Conservation (phyloP, 1,284 basidiomycete species). For the Fomitopsis palustris region DNA sequence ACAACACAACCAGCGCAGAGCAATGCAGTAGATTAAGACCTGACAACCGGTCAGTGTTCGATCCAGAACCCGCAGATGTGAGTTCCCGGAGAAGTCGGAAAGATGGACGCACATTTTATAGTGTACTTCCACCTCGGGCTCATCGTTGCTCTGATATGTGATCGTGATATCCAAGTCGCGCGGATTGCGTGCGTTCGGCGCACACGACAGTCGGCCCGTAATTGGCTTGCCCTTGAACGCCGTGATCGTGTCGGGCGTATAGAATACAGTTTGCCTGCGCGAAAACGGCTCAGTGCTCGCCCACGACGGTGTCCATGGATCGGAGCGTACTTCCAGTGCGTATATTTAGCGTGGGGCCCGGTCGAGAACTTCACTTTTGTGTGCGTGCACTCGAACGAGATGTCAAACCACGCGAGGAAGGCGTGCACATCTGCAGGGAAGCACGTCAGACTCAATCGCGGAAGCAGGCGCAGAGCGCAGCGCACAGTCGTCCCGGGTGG, state of each 20-base stretch:
- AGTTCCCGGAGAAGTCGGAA: slow-evolving; percentile 22
- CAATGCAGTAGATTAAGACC: slow-evolving; percentile 48
- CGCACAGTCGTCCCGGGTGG: slow-evolving; percentile 91
- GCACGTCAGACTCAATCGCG: slow-evolving; percentile 6
- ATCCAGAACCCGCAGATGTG: slow-evolving; percentile 21
- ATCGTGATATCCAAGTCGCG: slow-evolving; percentile 90
- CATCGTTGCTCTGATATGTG: slow-evolving; percentile 53
- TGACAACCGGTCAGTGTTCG: slow-evolving; percentile 66
- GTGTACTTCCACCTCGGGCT: slow-evolving; percentile 41
- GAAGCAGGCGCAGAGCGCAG: slow-evolving; percentile 13
- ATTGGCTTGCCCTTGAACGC: slow-evolving; percentile 70
- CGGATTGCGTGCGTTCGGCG: slow-evolving; percentile 88
- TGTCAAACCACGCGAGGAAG: slow-evolving; percentile 99
- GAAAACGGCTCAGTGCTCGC: background rate
- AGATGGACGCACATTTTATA: slow-evolving; percentile 76
- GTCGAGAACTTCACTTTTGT: slow-evolving; percentile 95
- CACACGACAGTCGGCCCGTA: slow-evolving; percentile 68
- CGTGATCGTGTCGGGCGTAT: slow-evolving; percentile 78
- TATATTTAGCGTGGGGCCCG: slow-evolving; percentile 94
- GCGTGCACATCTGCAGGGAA: slow-evolving; percentile 80
- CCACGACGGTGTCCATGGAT: background rate
- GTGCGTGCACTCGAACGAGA: slow-evolving; percentile 94
- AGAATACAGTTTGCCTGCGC: slow-evolving; percentile 90
- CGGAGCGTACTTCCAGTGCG: slow-evolving; percentile 88
- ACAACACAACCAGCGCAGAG: background rate